phyloP scores from a whole-genome alignment of 2,329 filamentous ascomycete species.

The Stemphylium vesicarium region DNA sequence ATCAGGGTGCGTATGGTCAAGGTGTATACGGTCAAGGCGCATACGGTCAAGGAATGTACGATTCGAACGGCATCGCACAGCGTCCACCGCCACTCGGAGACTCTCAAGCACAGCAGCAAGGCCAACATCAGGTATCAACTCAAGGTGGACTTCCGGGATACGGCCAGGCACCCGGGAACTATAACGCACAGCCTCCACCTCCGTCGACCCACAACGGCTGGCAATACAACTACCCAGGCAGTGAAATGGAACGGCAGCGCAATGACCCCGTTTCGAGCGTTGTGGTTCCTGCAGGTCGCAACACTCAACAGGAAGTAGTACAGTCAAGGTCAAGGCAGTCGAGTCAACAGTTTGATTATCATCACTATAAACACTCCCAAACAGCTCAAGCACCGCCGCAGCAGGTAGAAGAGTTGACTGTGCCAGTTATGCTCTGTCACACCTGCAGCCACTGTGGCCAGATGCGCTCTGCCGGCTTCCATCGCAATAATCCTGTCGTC shows the following conservation, averaged over 20 bases:
- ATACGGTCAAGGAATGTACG: slow-evolving; percentile 15
- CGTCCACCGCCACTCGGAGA: slow-evolving; percentile 28
- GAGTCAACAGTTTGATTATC: slow-evolving; percentile 25
- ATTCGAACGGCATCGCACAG: slow-evolving; percentile 20
- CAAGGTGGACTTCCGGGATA: slow-evolving; percentile 18
- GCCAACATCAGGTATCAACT: slow-evolving; percentile 16
- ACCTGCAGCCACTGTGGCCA: slow-evolving; percentile 44
- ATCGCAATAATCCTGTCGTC: slow-evolving; percentile 45
- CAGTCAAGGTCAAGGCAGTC: slow-evolving; percentile 20
- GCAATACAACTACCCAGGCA: slow-evolving; percentile 24
- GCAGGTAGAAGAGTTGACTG: slow-evolving; percentile 20
- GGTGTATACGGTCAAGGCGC: slow-evolving; percentile 12
- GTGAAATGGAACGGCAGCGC: slow-evolving; percentile 8
- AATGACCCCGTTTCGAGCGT: slow-evolving; percentile 6
- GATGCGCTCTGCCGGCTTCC: slow-evolving; percentile 44
- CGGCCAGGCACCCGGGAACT: slow-evolving; percentile 13
- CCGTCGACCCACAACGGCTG: slow-evolving; percentile 22
- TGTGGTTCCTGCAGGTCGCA: slow-evolving; percentile 22
- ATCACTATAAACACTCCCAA: slow-evolving; percentile 19
- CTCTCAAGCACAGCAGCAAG: slow-evolving; percentile 11
- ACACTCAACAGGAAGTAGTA: slow-evolving; percentile 14
- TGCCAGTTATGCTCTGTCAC: slow-evolving; percentile 41
- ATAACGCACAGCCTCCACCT: slow-evolving; percentile 16
- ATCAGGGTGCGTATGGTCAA: slow-evolving; percentile 21
- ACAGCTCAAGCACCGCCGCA: slow-evolving; percentile 14